Conservation (phyloP, 1,139 yeast species). For the Nematodospora anomalae region DNA sequence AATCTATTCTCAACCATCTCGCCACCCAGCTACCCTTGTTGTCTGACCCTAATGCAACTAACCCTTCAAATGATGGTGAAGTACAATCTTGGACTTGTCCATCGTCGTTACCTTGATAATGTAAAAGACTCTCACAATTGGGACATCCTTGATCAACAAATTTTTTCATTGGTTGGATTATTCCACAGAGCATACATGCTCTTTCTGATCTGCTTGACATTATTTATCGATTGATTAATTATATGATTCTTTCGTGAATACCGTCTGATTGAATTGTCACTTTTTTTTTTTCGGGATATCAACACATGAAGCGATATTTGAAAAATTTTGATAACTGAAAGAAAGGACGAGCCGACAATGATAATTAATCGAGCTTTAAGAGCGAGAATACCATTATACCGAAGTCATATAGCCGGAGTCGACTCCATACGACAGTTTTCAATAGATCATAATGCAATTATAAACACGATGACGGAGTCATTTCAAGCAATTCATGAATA, state of each 20-base stretch:
- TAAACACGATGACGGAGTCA: slow-evolving; percentile 38
- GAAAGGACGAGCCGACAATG: not conserved
- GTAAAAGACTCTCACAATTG: slow-evolving; percentile 88
- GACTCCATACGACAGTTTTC: slow-evolving; percentile 12
- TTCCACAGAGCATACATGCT: slow-evolving; percentile 97
- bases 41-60: slow-evolving; percentile 87
- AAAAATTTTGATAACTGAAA: not conserved
- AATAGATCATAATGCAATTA: slow-evolving; percentile 20
- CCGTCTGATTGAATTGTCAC: no score
- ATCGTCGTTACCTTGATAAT: slow-evolving; percentile 78
- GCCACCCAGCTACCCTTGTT: slow-evolving; percentile 91
- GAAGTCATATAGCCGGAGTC: not conserved
- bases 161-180: slow-evolving; percentile 72
- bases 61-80: slow-evolving; percentile 94
- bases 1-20: slow-evolving; percentile 90
- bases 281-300: no score
- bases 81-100: slow-evolving; percentile 88
- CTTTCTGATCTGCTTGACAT: slow-evolving; percentile 75
- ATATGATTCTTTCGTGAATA: no score
- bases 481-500: slow-evolving; percentile 50
- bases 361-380: not conserved
- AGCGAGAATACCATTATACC: not conserved
- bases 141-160: slow-evolving; percentile 91
- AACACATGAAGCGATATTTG: no score
- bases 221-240: slow-evolving; percentile 3